phyloP scores from a whole-genome alignment of 1,284 basidiomycete species.

The Austroboletus olivaceoglutinosus region DNA sequence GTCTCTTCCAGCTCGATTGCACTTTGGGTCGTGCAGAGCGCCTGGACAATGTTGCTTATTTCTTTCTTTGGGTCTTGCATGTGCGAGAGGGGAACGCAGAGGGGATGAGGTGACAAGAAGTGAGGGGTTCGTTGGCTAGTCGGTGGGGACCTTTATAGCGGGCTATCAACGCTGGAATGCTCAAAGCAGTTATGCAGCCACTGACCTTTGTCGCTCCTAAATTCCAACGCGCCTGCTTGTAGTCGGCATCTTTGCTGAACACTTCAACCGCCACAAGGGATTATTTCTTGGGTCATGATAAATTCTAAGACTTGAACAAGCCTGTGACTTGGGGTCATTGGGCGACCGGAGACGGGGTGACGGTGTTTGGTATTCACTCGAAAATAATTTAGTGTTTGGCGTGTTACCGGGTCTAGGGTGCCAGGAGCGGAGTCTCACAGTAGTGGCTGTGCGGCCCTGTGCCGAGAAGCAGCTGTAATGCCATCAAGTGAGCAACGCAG shows the following conservation, averaged over 20 bases:
- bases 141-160: conserved; percentile 17
- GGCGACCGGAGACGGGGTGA: too few relatives aligned
- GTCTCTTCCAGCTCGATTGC: conserved; percentile 16
- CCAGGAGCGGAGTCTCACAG: too few relatives aligned
- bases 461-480: too few relatives aligned
- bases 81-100: neutral
- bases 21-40: conserved; percentile 22
- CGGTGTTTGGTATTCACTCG: too few relatives aligned
- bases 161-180: conserved; percentile 1
- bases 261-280: neutral
- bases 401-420: too few relatives aligned
- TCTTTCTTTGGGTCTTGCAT: conserved; percentile 34
- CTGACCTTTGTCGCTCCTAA: neutral
- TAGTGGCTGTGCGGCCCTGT: too few relatives aligned
- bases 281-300: too few relatives aligned
- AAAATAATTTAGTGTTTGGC: too few relatives aligned
- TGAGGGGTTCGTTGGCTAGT: conserved; percentile 1
- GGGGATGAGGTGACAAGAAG: neutral
- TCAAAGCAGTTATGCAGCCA: neutral
- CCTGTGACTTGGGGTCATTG: too few relatives aligned
- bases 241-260: neutral
- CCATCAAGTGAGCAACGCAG: too few relatives aligned
- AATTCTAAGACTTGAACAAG: too few relatives aligned
- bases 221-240: conserved; percentile 7
- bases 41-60: conserved; percentile 21